Evolutionary conservation across 73 alveolate species (phyloP), one percentile per base, ranked within the genome.

Genomic region (Vitrella brassicaformis): DNA sequence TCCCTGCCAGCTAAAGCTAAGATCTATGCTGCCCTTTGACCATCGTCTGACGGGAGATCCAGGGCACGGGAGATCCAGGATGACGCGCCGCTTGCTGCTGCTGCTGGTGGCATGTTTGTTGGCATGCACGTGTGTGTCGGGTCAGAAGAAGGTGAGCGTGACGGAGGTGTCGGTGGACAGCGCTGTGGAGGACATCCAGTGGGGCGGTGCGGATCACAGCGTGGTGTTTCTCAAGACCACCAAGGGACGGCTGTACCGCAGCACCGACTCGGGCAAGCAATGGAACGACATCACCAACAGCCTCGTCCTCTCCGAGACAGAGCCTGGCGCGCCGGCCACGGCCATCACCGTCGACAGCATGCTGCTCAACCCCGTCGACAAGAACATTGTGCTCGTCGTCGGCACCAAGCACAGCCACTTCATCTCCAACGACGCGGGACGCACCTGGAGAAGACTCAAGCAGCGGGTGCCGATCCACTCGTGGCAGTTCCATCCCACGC

Each of bases 271-370:
- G 27, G 83, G 83, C 0, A 74, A 76, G 66, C 45, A 75, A 14
- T 76, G 83, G 83, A 76, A 67, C 9, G 83, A 76, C 76, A 76
- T 76, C 77, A 76, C 83, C 22, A 39, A n/a, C n/a, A n/a, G n/a
- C n/a, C n/a, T n/a, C n/a, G n/a, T n/a, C n/a, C n/a, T n/a, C n/a
- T n/a, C n/a, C n/a, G n/a, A n/a, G n/a, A n/a, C n/a, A n/a, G n/a
- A n/a, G n/a, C n/a, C n/a, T n/a, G n/a, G n/a, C n/a, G n/a, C n/a
- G n/a, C n/a, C n/a, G n/a, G n/a, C n/a, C n/a, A n/a, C n/a, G n/a
- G n/a, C n/a, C n/a, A n/a, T n/a, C n/a, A n/a, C n/a, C n/a, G n/a
- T n/a, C n/a, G n/a, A n/a, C n/a, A n/a, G n/a, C n/a, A n/a, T n/a
- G n/a, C n/a, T n/a, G n/a, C n/a, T n/a, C n/a, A n/a, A n/a, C 22